Evolutionary conservation across 805 yeast genomes (phyloP), one percentile per base, ranked within the genome.

Genomic region (Metschnikowia noctiluminum): DNA sequence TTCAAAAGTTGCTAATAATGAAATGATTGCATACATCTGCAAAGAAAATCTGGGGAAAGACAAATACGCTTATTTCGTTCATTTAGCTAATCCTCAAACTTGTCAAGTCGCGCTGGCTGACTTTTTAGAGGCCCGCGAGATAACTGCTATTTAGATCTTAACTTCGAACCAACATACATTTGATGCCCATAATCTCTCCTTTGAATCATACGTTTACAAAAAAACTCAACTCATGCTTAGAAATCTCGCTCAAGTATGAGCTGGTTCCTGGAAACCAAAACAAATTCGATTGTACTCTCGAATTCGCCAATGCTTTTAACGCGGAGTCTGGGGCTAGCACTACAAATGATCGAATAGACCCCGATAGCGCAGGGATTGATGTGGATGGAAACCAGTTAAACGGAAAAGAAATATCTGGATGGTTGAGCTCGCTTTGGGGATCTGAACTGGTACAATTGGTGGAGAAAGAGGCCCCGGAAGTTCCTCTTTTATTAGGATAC

Each of bases 401-500:
- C 11, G 31, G 38, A 16, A n/a, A n/a, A 5, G 2, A 21, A n/a
- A 36, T 37, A 1, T 26, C 5, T 35, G 43, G 51, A 31, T 54
- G 57, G 57, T 40, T 52, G 41, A 38, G 50, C 14, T 40, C 53
- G 26, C 32, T 54, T 31, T 52, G 47, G 50, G 32, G 46, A n/a
- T 42, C 51, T 7, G 48, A 42, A 34, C 46, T 42, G 30, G 14
- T 46, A 9, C 47, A 11, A 10, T 40, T 46, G 32, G 43, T 46
- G 6, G 15, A 35, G 8, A 10, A 26, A 15, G 2, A 35, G n/a
- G 44, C 37, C 10, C 45, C 28, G 2, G 54, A 55, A 10, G 50
- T 46, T 42, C 55, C 51, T 7, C 53, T 71, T 4, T 61, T 65
- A 40, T 55, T 72, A 31, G 76, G 76, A 0, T 64, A 71, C 51